Base-by-base conservation (phyloP, 805 yeast genomes). In the Spencermartinsiella europaea region DNA sequence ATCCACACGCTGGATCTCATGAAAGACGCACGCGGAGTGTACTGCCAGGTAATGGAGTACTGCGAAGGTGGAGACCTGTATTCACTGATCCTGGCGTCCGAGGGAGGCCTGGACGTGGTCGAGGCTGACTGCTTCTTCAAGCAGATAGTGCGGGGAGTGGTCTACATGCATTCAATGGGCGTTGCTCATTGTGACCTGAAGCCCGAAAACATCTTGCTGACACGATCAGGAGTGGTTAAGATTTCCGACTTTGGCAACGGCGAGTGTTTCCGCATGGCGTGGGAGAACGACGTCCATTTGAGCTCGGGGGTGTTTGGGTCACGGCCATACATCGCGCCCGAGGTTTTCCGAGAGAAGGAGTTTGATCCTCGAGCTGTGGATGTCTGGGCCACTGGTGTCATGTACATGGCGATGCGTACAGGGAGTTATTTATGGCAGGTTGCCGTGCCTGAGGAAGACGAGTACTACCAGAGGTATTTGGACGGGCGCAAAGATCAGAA, bases 181-280 rank as follows among this genome's bases (percentile, higher is more conserved):
- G 89, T 90, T 21, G 89, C 96, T 0, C 96, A 89, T 66, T 85
- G 95, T 61, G 97, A 89, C 62, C 69, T 89, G 49, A 89, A 89
- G 63, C 88, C 95, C n/a, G 97, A 89, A 57, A 89, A 89, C 62
- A 70, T 89, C 27, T 64, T 89, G 22, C 69, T 89, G 41, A 80
- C 85, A 3, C 69, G 76, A 15, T 66, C 72, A 46, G 91, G 93
- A 10, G 73, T 77, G 47, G 70, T 81, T 44, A 82, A 81, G 61
- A 77, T 83, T 41, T 77, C 87, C 31, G 97, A 89, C 64, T 89
- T 89, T 65, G 97, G 97, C 28, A 86, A 90, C 40, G 81, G 95
- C 39, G 89, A 85, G 49, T 95, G 91, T 27, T 85, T 89, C 65
- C 80, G 85, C 55, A 86, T 95, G 38, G 85, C 88, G 1, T 88